phyloP scores from a whole-genome alignment of 768 basidiomycete species.

The Leucocoprinus leucothites region DNA sequence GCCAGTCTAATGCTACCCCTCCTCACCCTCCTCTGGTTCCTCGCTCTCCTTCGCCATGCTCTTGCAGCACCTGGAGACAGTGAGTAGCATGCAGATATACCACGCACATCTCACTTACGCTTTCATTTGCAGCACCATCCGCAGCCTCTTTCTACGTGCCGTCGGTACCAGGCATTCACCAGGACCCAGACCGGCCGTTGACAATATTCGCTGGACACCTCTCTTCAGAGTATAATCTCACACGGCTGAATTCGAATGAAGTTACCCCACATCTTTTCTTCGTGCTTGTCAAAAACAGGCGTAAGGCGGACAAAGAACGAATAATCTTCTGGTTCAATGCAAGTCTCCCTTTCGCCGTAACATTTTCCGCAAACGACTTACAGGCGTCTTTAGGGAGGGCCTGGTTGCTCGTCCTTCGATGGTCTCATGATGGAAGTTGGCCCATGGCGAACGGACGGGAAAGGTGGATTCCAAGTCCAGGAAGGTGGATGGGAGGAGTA shows the following conservation, averaged over 20 bases:
- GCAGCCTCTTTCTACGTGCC: conserved; percentile 85
- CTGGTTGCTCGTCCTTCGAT: conserved; percentile 96
- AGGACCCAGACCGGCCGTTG: conserved; percentile 67
- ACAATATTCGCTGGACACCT: conserved; percentile 84
- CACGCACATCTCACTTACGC: conserved; percentile 1
- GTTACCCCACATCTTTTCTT: conserved; percentile 84
- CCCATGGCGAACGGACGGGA: conserved; percentile 78
- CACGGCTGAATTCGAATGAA: conserved; percentile 48
- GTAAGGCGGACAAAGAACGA: conserved; percentile 85
- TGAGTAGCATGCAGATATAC: conserved; percentile 22
- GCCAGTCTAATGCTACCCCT: conserved; percentile 10
- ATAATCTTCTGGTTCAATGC: conserved; percentile 98
- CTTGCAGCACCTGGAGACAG: conserved; percentile 32
- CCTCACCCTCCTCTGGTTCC: neutral
- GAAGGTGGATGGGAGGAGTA: conserved; percentile 99
- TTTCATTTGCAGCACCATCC: conserved; percentile 53
- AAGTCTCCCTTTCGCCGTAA: conserved; percentile 22
- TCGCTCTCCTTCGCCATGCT: conserved; percentile 8
- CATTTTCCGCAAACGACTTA: neutral
- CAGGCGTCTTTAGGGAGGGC: conserved; percentile 66
- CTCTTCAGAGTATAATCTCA: conserved; percentile 66
- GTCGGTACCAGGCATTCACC: conserved; percentile 70
- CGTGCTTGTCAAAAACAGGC: conserved; percentile 83
- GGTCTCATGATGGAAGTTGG: conserved; percentile 99
- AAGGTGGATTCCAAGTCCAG: conserved; percentile 65